Evolutionary conservation across 2,329 filamentous ascomycete genomes (phyloP).

Genomic region (Epicoccum sorghinum): DNA sequence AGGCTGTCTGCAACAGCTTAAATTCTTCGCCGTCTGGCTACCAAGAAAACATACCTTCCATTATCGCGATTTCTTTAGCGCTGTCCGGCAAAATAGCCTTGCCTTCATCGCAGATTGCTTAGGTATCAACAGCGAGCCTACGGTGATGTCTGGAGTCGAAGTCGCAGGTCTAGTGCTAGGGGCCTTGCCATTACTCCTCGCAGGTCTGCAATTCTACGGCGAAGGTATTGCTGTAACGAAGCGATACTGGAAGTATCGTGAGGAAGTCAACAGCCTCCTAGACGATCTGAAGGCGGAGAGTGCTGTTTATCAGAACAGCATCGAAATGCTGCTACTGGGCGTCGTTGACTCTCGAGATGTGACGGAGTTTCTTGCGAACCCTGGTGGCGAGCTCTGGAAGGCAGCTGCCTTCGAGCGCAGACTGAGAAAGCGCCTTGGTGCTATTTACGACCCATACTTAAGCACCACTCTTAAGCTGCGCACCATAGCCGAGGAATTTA

Average conservation of each 20-base stretch:
- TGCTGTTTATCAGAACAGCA: slow-evolving; percentile 6
- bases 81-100: too few relatives aligned
- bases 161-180: slow-evolving; percentile 36
- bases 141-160: slow-evolving; percentile 34
- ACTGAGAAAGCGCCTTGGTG: slow-evolving; percentile 1
- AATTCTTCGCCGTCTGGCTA: too few relatives aligned
- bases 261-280: slow-evolving; percentile 29
- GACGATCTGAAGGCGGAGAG: slow-evolving; percentile 22
- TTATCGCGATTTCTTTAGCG: too few relatives aligned
- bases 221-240: slow-evolving; percentile 40
- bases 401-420: background rate
- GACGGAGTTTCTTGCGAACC: background rate
- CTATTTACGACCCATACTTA: slow-evolving; percentile 1
- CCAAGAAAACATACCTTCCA: too few relatives aligned
- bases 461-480: background rate
- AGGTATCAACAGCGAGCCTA: background rate
- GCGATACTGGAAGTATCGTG: slow-evolving; percentile 29
- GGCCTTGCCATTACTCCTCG: slow-evolving; percentile 42
- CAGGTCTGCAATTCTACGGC: slow-evolving; percentile 41
- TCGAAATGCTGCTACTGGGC: background rate
- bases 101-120: too few relatives aligned
- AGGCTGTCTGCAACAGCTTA: too few relatives aligned
- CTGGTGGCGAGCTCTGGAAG: slow-evolving; percentile 2
- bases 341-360: slow-evolving; percentile 1
- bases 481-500: background rate